phyloP scores from a whole-genome alignment of 1,284 basidiomycete genomes.

The Cryptococcus wingfieldii region DNA sequence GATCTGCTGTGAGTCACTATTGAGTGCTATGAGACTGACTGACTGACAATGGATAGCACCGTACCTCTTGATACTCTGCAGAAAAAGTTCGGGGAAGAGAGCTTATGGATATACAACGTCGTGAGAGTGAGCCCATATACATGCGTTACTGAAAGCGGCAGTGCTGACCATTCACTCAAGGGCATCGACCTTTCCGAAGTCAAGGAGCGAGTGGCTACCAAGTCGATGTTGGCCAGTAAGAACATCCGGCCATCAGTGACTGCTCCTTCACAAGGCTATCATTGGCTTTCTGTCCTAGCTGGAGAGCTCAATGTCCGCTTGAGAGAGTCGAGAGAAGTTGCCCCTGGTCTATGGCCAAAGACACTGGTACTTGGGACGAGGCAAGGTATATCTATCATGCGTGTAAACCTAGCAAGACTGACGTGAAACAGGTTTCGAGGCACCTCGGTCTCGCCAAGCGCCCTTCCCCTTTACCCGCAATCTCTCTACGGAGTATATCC shows the following conservation, averaged over 20 bases:
- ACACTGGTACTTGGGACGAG: slow-evolving; percentile 73
- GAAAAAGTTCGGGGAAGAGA: slow-evolving; percentile 54
- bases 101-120: slow-evolving; percentile 84
- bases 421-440: slow-evolving; percentile 58
- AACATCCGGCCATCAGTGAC: slow-evolving; percentile 76
- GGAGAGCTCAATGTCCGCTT: slow-evolving; percentile 83
- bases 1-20: slow-evolving; percentile 68
- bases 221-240: slow-evolving; percentile 92
- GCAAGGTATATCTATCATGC: slow-evolving; percentile 54
- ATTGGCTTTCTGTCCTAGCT: slow-evolving; percentile 87
- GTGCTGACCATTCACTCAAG: slow-evolving; percentile 30
- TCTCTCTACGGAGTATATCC: slow-evolving; percentile 71
- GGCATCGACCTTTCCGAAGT: slow-evolving; percentile 91
- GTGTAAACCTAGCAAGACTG: background rate
- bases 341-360: slow-evolving; percentile 84
- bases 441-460: slow-evolving; percentile 69
- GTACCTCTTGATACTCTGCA: slow-evolving; percentile 54
- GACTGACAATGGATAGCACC: slow-evolving; percentile 30
- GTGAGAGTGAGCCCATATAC: slow-evolving; percentile 45
- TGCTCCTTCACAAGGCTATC: slow-evolving; percentile 66
- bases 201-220: slow-evolving; percentile 74
- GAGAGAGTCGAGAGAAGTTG: slow-evolving; percentile 69
- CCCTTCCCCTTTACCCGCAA: slow-evolving; percentile 74
- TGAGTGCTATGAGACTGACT: background rate
- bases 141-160: background rate